A percentile compares a stretch with the other conserved stretches of the same genome.
Conservation (phyloP, 495 filamentous ascomycete species). For the Friedmanniomyces simplex region DNA sequence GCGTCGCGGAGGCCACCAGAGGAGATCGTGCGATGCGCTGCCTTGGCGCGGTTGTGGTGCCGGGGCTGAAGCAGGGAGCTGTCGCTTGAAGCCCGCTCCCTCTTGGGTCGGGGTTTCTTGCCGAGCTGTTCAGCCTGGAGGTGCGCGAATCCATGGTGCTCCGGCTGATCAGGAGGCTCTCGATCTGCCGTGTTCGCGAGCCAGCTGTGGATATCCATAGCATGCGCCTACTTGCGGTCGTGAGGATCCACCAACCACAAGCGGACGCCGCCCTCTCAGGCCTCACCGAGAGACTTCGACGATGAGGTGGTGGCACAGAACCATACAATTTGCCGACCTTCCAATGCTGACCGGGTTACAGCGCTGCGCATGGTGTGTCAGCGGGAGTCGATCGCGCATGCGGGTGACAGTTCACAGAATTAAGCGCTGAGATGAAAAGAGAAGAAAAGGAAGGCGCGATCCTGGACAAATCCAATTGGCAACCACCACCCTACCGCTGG, state of each 20-base stretch:
- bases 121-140: not conserved
- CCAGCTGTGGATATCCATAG: constrained; percentile 20
- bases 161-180: constrained; percentile 8
- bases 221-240: not conserved
- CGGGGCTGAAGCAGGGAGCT: constrained; percentile 27
- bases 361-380: not conserved
- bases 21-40: not conserved
- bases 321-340: not conserved
- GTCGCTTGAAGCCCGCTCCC: constrained; percentile 25
- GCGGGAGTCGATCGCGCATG: not conserved
- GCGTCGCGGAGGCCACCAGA: not conserved
- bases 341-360: not conserved
- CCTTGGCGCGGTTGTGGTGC: not conserved
- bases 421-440: not conserved
- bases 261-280: not conserved
- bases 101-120: constrained; percentile 14
- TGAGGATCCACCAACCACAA: not conserved
- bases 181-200: constrained; percentile 13
- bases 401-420: not conserved
- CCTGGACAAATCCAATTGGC: not conserved
- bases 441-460: not conserved
- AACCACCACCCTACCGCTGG: not conserved
- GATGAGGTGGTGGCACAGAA: not conserved
- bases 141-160: not conserved
- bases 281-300: too few species aligned